phyloP scores from a whole-genome alignment of 2,329 filamentous ascomycete genomes.

The Westerdykella ornata region DNA sequence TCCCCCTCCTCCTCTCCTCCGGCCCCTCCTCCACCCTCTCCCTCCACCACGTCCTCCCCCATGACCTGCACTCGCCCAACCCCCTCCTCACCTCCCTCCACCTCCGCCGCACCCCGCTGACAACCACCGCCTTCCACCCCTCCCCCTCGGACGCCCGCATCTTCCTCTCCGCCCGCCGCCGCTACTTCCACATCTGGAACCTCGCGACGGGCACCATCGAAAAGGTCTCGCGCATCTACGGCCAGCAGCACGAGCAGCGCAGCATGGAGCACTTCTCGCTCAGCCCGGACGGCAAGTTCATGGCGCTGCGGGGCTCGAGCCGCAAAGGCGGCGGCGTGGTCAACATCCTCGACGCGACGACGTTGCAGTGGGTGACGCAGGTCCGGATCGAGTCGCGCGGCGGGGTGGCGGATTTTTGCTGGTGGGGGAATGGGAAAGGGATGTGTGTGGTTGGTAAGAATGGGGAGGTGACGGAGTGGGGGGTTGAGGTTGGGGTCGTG shows the following conservation, averaged over 20 bases:
- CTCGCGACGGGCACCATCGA: constrained; percentile 73
- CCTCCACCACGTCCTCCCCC: constrained; percentile 79
- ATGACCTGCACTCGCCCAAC: constrained; percentile 64
- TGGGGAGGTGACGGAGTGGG: constrained; percentile 88
- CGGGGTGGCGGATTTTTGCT: constrained; percentile 83
- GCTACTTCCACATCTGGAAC: constrained; percentile 94
- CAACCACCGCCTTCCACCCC: constrained; percentile 71
- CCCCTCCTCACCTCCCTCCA: constrained; percentile 87
- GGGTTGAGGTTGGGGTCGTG: constrained; percentile 61
- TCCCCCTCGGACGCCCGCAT: constrained; percentile 66
- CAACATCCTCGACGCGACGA: constrained; percentile 72
- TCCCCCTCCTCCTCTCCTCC: constrained; percentile 83
- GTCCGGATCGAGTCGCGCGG: constrained; percentile 74
- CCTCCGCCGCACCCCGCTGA: constrained; percentile 74
- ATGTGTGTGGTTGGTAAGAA: constrained; percentile 77
- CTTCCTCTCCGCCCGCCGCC: constrained; percentile 79
- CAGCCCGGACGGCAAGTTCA: constrained; percentile 77
- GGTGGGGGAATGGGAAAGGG: constrained; percentile 82
- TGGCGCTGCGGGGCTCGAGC: constrained; percentile 73
- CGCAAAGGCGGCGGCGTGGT: constrained; percentile 82
- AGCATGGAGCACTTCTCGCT: constrained; percentile 87
- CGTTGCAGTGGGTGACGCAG: constrained; percentile 81
- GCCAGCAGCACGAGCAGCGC: constrained; percentile 74
- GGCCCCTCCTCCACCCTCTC: constrained; percentile 79
- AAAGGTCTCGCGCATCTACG: constrained; percentile 69